Base-by-base conservation (phyloP, 106 monocot genomes). In the Dactylorhiza incarnata region DNA sequence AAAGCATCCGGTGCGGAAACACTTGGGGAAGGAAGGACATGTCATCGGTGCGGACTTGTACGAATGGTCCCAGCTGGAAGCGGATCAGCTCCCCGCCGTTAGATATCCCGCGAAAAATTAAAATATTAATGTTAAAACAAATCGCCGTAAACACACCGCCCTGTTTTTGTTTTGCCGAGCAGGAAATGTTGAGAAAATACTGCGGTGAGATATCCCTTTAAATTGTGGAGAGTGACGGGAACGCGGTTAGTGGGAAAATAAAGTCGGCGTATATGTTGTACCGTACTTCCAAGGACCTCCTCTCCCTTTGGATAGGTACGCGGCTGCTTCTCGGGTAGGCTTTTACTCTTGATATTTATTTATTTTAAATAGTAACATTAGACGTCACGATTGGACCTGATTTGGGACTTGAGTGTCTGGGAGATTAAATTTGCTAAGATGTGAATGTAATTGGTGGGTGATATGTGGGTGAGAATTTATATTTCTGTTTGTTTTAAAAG, bases 251-350 rank as follows among this genome's bases (percentile, higher is more conserved):
- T n/a, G 62, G 22, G 9, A 22, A 24, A 4, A 62, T 5, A 37
- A 22, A 19, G 22, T 58, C 2, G 22, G 58, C 58, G 58, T 58
- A 58, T 58, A 58, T 7, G 29, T 5, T 16, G n/a, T 69, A n/a
- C 72, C 72, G 72, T 72, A 72, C 72, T 29, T 48, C n/a, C 48
- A 47, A 72, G 49, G 72, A 49, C 47, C 72, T 49, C 19, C 72
- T 72, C n/a, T n/a, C n/a, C 22, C 47, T 22, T 49, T 49, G 20
- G 71, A 71, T 71, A 72, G 23, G 48, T 12, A 72, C 49, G 47
- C 49, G 49, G 49, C 49, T 49, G 17, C 72, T 72, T 72, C 49
- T 23, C 22, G 48, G 72, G 49, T 48, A 72, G 72, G 72, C 10
- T 72, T 49, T 23, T 48, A 49, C 72, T 72, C 49, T 59, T 59